Conservation (phyloP, 1,284 basidiomycete species). For the Kalmanozyma brasiliensis region DNA sequence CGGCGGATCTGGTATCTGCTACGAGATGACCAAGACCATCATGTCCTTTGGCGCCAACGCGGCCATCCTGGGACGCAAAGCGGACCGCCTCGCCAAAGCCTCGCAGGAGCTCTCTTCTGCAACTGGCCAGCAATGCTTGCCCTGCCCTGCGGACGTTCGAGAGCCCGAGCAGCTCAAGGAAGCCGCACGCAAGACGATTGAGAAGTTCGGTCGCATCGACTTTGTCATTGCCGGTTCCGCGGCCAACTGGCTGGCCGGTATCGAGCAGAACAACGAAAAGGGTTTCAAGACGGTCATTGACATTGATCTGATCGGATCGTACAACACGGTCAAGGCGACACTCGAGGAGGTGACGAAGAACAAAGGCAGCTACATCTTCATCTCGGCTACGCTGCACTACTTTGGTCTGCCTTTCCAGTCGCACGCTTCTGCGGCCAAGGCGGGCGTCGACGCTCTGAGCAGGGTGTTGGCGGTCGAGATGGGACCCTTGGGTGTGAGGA, state of each 20-base stretch:
- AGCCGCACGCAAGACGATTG: slow-evolving; percentile 80
- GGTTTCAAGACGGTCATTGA: slow-evolving; percentile 89
- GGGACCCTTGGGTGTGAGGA: slow-evolving; percentile 89
- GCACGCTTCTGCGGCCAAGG: slow-evolving; percentile 94
- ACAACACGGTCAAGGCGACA: slow-evolving; percentile 78
- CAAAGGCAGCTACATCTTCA: slow-evolving; percentile 84
- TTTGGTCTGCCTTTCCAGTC: slow-evolving; percentile 88
- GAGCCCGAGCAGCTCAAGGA: slow-evolving; percentile 77
- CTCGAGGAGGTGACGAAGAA: slow-evolving; percentile 56
- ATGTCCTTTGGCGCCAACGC: slow-evolving; percentile 87
- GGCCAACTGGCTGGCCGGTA: slow-evolving; percentile 67
- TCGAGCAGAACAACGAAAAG: slow-evolving; percentile 64
- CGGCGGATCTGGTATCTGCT: slow-evolving; percentile 80
- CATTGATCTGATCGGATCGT: slow-evolving; percentile 92
- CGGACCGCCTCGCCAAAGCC: slow-evolving; percentile 78
- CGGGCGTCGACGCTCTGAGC: slow-evolving; percentile 87
- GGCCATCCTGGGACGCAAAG: slow-evolving; percentile 85
- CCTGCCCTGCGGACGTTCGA: slow-evolving; percentile 84
- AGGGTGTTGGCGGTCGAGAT: slow-evolving; percentile 89
- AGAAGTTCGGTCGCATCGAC: slow-evolving; percentile 86
- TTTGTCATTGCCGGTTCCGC: slow-evolving; percentile 87
- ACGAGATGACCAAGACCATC: slow-evolving; percentile 76
- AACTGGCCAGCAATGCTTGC: slow-evolving; percentile 78
- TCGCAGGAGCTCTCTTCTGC: slow-evolving; percentile 78
- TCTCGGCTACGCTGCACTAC: slow-evolving; percentile 91